A percentile compares a stretch with the other conserved stretches of the same genome.
phyloP scores from a whole-genome alignment of 768 basidiomycete species.

The Termitomyces sp. region DNA sequence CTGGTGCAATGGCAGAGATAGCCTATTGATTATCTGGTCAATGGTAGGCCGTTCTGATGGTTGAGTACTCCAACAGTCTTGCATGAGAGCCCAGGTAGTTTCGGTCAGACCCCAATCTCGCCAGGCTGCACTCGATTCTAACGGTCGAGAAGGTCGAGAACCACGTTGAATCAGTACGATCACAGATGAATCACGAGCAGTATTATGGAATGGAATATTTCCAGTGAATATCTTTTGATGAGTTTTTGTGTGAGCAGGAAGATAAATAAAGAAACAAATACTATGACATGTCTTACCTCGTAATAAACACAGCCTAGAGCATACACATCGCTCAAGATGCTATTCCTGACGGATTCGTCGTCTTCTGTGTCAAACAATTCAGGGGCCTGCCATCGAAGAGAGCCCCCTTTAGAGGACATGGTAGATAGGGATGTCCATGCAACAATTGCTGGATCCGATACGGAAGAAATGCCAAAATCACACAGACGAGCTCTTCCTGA shows the following conservation, averaged over 20 bases:
- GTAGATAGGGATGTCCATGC: too few species aligned
- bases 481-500: too few species aligned
- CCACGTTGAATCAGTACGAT: conserved; percentile 2
- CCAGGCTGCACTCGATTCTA: neutral
- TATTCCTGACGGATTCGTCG: conserved; percentile 1
- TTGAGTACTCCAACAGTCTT: conserved; percentile 3
- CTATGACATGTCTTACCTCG: neutral
- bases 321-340: conserved; percentile 3
- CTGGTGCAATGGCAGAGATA: neutral
- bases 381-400: conserved; percentile 4
- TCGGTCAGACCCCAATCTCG: conserved; percentile 1
- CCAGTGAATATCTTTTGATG: neutral
- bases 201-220: neutral
- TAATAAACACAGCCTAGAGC: conserved; percentile 5
- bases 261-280: too few species aligned
- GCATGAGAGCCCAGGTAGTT: conserved; percentile 3
- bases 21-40: neutral
- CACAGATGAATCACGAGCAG: neutral
- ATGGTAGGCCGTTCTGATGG: neutral
- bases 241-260: neutral
- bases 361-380: conserved; percentile 1
- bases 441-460: too few species aligned
- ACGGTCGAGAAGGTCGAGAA: neutral
- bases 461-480: too few species aligned
- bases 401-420: neutral